A percentile compares a stretch with the other conserved stretches of the same genome.
Evolutionary conservation across 2,329 filamentous ascomycete species (phyloP).

Genomic region (Fusarium graminum): DNA sequence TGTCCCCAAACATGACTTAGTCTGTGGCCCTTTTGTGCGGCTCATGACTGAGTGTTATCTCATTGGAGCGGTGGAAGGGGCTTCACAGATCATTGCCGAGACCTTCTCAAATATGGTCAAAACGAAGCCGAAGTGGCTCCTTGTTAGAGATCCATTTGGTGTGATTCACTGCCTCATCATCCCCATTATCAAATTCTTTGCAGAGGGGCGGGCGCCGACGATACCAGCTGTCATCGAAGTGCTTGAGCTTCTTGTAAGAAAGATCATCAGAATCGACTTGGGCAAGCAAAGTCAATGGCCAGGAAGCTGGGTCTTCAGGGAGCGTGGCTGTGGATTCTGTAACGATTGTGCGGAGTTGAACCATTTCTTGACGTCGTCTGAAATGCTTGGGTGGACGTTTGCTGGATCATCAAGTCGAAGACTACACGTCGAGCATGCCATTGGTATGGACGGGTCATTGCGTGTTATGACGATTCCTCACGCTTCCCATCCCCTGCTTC

Average conservation of each 20-base stretch:
- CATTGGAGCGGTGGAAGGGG: constrained; percentile 7
- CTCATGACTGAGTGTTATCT: constrained; percentile 12
- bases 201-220: not conserved
- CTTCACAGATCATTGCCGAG: not conserved
- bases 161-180: constrained; percentile 7
- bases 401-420: not conserved
- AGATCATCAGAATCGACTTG: constrained; percentile 6
- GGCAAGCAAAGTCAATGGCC: not conserved
- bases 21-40: constrained; percentile 2
- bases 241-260: constrained; percentile 13
- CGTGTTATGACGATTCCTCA: not conserved
- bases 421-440: constrained; percentile 11
- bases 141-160: not conserved
- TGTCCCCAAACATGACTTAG: constrained; percentile 4
- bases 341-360: constrained; percentile 14
- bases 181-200: constrained; percentile 7
- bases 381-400: constrained; percentile 3
- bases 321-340: constrained; percentile 19
- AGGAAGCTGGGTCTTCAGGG: constrained; percentile 6
- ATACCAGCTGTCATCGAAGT: constrained; percentile 2
- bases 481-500: not conserved
- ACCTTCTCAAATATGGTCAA: constrained; percentile 2
- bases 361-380: constrained; percentile 8
- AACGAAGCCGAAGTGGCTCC: constrained; percentile 7
- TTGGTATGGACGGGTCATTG: not conserved